A percentile compares a stretch with the other conserved stretches of the same genome.
Conservation (phyloP, 805 yeast genomes). For the Sugiyamaella marilandica region DNA sequence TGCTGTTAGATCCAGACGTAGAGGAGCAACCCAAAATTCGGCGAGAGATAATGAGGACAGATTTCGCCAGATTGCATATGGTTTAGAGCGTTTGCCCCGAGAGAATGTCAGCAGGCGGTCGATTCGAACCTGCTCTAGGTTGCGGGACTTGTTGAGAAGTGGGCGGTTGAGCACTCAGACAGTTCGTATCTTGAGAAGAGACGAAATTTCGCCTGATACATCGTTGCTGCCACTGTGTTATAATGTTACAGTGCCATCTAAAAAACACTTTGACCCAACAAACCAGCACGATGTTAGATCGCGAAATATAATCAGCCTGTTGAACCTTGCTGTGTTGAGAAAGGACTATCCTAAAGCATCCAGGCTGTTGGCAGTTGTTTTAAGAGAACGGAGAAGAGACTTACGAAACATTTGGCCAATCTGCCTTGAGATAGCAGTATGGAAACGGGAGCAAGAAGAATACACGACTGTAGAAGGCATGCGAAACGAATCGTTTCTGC, state of each 20-base stretch:
- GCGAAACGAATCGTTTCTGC: no score
- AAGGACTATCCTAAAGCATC: neutral
- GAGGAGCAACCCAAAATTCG: no score
- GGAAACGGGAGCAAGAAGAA: slow-evolving; percentile 16
- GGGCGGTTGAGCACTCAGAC: neutral
- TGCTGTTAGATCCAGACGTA: no score
- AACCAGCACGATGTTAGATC: neutral
- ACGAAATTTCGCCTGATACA: neutral
- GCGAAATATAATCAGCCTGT: neutral
- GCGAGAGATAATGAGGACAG: no score
- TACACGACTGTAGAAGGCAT: neutral
- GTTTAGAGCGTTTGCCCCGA: neutral
- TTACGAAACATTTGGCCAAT: slow-evolving; percentile 18
- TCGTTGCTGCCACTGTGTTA: neutral
- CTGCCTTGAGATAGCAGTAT: slow-evolving; percentile 20
- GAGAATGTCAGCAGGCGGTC: neutral
- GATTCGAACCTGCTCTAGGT: neutral
- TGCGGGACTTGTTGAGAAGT: neutral
- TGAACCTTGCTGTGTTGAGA: neutral
- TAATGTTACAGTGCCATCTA: neutral
- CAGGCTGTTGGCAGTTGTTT: neutral
- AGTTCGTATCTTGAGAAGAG: neutral
- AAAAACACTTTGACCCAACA: neutral
- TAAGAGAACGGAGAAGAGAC: neutral
- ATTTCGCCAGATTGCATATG: neutral